Percentiles rank a stretch among this genome's conserved stretches.
Conservation (phyloP, 441 rosid genomes). For the Populus hybrid region DNA sequence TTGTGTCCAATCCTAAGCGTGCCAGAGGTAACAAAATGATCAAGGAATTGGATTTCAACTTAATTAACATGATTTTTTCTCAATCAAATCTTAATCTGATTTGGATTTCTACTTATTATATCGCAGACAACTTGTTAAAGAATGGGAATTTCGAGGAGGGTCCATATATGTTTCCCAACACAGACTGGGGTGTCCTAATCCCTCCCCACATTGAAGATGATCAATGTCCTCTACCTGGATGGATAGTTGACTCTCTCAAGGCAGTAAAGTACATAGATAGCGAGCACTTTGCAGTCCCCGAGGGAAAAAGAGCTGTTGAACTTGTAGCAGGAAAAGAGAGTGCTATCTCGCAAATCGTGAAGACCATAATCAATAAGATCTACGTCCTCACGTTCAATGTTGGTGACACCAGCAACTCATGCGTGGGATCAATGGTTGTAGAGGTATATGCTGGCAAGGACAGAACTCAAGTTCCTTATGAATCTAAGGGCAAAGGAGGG, state of each 20-base stretch:
- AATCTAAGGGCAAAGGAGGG: constrained; percentile 71
- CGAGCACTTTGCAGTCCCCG: constrained; percentile 51
- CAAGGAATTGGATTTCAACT: neutral
- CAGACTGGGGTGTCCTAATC: constrained; percentile 65
- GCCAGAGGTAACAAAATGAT: constrained; percentile 25
- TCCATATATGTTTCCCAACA: constrained; percentile 52
- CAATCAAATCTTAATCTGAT: neutral
- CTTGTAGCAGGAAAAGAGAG: constrained; percentile 85
- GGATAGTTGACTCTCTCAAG: constrained; percentile 84
- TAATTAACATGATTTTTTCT: no score
- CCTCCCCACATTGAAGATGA: constrained; percentile 77
- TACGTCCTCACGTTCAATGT: constrained; percentile 54
- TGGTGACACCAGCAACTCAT: constrained; percentile 60
- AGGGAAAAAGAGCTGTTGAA: constrained; percentile 62
- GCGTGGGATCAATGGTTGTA: constrained; percentile 57
- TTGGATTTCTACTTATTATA: neutral
- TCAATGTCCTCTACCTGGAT: constrained; percentile 73
- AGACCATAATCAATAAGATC: constrained; percentile 36
- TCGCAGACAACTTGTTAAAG: constrained; percentile 61
- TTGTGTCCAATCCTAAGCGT: constrained; percentile 42
- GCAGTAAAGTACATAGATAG: constrained; percentile 72
- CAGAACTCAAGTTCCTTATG: constrained; percentile 39
- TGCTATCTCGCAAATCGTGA: constrained; percentile 56
- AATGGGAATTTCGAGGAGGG: constrained; percentile 86
- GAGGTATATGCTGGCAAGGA: constrained; percentile 65